Percentiles rank a stretch among this genome's conserved stretches.
Conservation (phyloP, 305 asterid genomes). For the Plantago lanceolata region DNA sequence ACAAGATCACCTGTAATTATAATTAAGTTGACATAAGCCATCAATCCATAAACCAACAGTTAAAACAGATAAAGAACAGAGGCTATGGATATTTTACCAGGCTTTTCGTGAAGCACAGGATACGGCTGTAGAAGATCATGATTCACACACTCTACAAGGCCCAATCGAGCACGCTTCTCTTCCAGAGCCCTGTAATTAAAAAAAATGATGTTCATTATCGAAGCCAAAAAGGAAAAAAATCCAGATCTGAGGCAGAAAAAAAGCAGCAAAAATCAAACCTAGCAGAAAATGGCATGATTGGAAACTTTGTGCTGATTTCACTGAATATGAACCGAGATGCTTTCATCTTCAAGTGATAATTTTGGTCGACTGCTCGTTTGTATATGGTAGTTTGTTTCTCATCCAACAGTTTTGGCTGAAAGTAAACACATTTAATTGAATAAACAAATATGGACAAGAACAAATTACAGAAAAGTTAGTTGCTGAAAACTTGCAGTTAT, state of each 20-base stretch:
- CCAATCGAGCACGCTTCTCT: constrained; percentile 91
- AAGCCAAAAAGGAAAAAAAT: constrained; percentile 1
- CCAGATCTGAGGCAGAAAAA: constrained; percentile 3
- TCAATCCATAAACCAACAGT: background rate
- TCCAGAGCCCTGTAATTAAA: constrained; percentile 73
- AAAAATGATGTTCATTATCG: constrained; percentile 12
- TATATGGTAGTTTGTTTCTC: constrained; percentile 75
- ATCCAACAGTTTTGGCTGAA: constrained; percentile 74
- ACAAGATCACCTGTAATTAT: constrained; percentile 72
- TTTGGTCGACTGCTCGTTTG: constrained; percentile 72
- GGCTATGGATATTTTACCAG: constrained; percentile 41
- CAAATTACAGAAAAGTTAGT: background rate
- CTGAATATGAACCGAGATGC: constrained; percentile 72
- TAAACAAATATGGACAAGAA: background rate
- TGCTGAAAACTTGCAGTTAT: background rate
- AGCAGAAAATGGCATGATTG: constrained; percentile 87
- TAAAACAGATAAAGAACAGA: background rate
- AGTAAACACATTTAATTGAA: constrained; percentile 5
- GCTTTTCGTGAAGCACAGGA: constrained; percentile 93
- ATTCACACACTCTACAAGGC: constrained; percentile 83
- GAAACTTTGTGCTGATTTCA: constrained; percentile 73
- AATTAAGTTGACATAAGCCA: background rate
- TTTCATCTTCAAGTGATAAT: constrained; percentile 68
- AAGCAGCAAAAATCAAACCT: constrained; percentile 36
- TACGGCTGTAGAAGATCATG: constrained; percentile 94